phyloP scores from a whole-genome alignment of 2,329 filamentous ascomycete genomes.

The Colletotrichum graminicola region DNA sequence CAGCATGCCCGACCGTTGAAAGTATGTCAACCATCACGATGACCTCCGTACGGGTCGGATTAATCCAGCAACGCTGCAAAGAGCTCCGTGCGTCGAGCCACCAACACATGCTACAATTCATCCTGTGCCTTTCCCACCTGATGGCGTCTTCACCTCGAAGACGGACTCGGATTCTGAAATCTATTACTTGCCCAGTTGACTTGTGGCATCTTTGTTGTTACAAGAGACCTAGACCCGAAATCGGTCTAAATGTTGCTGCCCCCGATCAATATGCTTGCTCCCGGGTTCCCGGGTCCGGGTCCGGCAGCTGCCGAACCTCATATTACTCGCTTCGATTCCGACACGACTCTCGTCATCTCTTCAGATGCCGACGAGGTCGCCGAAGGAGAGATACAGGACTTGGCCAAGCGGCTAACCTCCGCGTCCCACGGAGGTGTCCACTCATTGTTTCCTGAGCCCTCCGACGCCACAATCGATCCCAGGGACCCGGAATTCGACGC shows the following conservation, averaged over 20 bases:
- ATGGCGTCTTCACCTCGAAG: not conserved
- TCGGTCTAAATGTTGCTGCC: too few species aligned
- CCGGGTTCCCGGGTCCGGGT: slow-evolving; percentile 10
- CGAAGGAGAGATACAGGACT: slow-evolving; percentile 45
- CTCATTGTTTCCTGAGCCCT: slow-evolving; percentile 46
- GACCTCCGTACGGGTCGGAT: not conserved
- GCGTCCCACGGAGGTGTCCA: slow-evolving; percentile 43
- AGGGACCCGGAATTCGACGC: slow-evolving; percentile 55
- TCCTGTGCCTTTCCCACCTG: not conserved
- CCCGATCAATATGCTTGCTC: slow-evolving; percentile 10
- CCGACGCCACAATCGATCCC: slow-evolving; percentile 52
- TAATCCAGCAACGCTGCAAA: not conserved
- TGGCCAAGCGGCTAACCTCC: slow-evolving; percentile 47
- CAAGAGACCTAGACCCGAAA: not conserved
- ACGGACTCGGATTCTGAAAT: not conserved
- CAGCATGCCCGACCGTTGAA: not conserved
- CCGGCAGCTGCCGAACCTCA: too few species aligned
- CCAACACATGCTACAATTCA: not conserved
- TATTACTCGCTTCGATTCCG: not conserved
- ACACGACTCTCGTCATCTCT: not conserved
- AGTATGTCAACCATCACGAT: not conserved
- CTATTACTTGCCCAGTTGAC: not conserved
- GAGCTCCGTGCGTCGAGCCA: not conserved
- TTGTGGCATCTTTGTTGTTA: not conserved
- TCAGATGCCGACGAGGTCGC: not conserved